Base-by-base conservation (phyloP, 331 rosid species). In the Saraca asoca region DNA sequence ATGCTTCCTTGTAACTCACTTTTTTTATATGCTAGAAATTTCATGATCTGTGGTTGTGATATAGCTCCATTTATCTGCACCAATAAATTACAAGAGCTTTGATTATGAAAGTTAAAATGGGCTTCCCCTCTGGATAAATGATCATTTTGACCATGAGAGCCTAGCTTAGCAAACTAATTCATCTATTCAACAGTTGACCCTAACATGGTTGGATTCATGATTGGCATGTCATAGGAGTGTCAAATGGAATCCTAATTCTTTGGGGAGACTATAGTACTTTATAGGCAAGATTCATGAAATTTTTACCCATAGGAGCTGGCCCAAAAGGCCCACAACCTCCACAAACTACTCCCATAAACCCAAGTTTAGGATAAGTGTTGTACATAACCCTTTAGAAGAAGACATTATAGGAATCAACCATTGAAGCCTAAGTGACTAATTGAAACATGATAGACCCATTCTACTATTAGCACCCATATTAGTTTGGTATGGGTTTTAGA, bases 331-430 rank as follows among this genome's bases (percentile, higher is more conserved):
- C 96, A 65, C 58, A 72, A 72, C 88, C 95, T 78, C 85, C 96
- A 76, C 72, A 78, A 69, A 12, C 76, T 37, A 80, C 34, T 75
- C 91, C 97, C 7, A 79, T 29, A 55, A 71, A 76, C 75, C 85
- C 95, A 34, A 95, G 96, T 20, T 75, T 95, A 5, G 80, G 76
- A 71, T 86, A 94, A 17, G 98, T 97, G 87, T 92, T 92, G 81
- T 84, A 92, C 18, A 92, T 71, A 7, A 92, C 77, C 96, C 98
- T 75, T 92, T 96, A 9, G 96, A 77, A 35, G 94, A 87, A 62
- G 94, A 75, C 95, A 87, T 81, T n/a, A 92, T 88, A 34, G 98
- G 98, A 69, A 92, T 70, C 64, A 92, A 58, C 89, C 90, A 89
- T 16, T 87, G 98, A 41, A 86, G 91, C 37, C 87, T 95, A 24